Conservation (phyloP, 192 early-diverging fungal species). For the Kappamyces sp. region DNA sequence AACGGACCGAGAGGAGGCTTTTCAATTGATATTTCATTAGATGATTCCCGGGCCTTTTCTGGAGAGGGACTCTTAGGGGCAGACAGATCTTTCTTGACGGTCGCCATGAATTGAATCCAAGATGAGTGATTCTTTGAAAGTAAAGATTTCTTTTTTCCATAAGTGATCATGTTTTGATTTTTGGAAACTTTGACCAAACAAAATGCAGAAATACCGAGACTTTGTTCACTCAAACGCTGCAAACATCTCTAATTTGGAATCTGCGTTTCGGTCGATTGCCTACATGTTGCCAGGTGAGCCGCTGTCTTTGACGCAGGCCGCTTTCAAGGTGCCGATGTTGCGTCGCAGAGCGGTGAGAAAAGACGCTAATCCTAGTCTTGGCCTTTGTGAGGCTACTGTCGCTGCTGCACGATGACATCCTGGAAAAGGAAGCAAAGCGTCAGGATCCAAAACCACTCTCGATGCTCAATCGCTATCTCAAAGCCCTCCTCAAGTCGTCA, state of each 20-base stretch:
- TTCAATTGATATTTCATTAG: too few species aligned
- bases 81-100: too few species aligned
- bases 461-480: constrained; percentile 71
- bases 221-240: constrained; percentile 85
- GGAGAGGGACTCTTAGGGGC: too few species aligned
- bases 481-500: constrained; percentile 44
- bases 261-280: constrained; percentile 74
- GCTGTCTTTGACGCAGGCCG: constrained; percentile 52
- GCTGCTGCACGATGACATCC: constrained; percentile 82
- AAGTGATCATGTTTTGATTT: too few species aligned
- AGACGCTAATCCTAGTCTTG: constrained; percentile 50
- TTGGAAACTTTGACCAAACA: too few species aligned
- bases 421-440: constrained; percentile 39
- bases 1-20: too few species aligned
- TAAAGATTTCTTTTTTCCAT: too few species aligned
- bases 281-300: constrained; percentile 80
- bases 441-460: constrained; percentile 25
- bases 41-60: too few species aligned
- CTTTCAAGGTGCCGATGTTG: constrained; percentile 88
- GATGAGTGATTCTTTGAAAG: too few species aligned
- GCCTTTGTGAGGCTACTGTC: constrained; percentile 72
- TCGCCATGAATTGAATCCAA: too few species aligned
- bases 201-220: constrained; percentile 66
- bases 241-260: constrained; percentile 83
- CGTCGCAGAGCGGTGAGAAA: constrained; percentile 39